Percentiles rank a stretch among this genome's conserved stretches.
These are phyloP conservation scores for Pogostemon cablin DNA, from an alignment of 257 asterid species.

Conservation along the genomic window DNA sequence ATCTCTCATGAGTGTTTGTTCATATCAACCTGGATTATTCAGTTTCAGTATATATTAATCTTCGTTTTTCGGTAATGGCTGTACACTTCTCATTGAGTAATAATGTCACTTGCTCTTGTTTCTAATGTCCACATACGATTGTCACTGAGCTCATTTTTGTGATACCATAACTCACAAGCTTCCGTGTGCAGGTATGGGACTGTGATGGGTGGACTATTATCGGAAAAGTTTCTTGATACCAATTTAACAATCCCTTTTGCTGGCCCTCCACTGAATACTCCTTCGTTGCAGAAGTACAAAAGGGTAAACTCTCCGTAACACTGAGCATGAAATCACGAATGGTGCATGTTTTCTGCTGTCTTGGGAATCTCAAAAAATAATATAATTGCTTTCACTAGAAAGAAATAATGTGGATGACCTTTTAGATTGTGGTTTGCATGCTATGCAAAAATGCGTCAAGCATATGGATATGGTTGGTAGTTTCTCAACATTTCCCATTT, in stretches of 20 bases:
- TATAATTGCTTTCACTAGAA: not conserved
- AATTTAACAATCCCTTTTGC: conserved; percentile 89
- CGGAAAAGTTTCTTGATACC: conserved; percentile 93
- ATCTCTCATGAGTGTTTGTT: not conserved
- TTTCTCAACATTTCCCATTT: not conserved
- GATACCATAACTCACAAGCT: conserved; percentile 29
- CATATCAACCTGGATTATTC: conserved; percentile 6
- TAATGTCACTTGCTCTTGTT: not conserved
- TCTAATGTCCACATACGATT: not conserved
- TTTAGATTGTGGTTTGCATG: not conserved
- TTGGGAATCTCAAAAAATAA: not conserved
- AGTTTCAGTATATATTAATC: not conserved
- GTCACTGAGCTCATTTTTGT: conserved; percentile 9
- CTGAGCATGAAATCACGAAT: not conserved
- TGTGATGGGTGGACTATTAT: conserved; percentile 93
- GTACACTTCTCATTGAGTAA: not conserved
- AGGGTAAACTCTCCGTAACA: conserved; percentile 49
- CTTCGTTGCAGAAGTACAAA: conserved; percentile 97
- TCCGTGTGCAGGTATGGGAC: conserved; percentile 81
- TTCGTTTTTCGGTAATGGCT: not conserved
- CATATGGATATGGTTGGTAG: not conserved
- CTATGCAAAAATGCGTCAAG: not conserved
- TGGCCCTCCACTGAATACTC: conserved; percentile 85
- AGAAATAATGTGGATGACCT: not conserved
- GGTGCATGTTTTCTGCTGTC: not conserved